Evolutionary conservation across 2,329 filamentous ascomycete species (phyloP).

Genomic region (Xylaria sp.): DNA sequence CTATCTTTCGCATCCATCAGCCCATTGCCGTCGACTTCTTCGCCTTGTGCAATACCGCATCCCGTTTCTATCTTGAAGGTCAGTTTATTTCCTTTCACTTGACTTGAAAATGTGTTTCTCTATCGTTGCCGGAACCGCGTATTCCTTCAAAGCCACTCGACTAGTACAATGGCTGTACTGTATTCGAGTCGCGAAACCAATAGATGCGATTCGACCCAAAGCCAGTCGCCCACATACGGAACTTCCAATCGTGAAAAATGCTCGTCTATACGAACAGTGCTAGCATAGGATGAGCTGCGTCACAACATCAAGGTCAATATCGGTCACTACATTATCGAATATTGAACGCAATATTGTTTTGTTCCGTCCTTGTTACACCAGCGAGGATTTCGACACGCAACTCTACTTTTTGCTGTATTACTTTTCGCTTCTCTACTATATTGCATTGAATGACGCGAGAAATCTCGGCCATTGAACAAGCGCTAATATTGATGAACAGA

Average conservation of each 20-base stretch:
- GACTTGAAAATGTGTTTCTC: background rate
- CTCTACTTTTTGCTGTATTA: background rate
- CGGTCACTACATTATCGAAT: no score
- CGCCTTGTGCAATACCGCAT: background rate
- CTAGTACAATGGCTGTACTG: background rate
- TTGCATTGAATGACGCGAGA: background rate
- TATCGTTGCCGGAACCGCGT: background rate
- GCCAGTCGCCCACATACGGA: background rate
- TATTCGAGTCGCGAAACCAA: background rate
- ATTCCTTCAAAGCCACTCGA: background rate
- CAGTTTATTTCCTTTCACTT: background rate
- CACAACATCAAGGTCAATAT: no score
- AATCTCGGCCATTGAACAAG: background rate
- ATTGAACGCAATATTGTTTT: no score
- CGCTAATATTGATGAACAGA: conserved; percentile 17
- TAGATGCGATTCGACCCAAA: no score
- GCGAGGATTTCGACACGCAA: background rate
- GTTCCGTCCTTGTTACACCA: background rate
- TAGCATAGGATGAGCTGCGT: background rate
- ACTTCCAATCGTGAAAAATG: background rate
- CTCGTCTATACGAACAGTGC: background rate
- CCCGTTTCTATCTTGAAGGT: conserved; percentile 13
- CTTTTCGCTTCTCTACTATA: background rate
- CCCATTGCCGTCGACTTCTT: background rate
- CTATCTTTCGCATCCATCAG: background rate